These are phyloP conservation scores for Conringia planisiliqua DNA, from an alignment of 345 rosid species.

Conservation along the genomic window DNA sequence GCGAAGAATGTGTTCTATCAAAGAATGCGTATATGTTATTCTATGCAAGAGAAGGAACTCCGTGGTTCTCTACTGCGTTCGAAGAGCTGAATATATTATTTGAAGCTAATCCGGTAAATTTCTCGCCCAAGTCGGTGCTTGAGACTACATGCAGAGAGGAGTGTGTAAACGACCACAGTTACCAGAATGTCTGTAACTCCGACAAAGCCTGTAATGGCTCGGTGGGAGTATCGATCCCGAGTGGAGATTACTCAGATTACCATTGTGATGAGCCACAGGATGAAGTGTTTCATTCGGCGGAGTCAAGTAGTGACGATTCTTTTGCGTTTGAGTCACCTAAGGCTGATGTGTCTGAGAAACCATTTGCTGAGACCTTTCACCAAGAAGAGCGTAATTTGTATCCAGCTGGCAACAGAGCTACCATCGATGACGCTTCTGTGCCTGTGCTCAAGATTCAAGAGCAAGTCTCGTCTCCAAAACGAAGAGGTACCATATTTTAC, in stretches of 20 bases:
- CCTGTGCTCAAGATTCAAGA: constrained; percentile 5
- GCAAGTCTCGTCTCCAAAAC: constrained; percentile 22
- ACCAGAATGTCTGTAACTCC: neutral
- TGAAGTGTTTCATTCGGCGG: neutral
- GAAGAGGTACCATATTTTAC: constrained; percentile 25
- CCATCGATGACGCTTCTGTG: neutral
- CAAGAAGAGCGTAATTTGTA: neutral
- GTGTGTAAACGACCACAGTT: constrained; percentile 14
- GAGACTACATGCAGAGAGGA: constrained; percentile 39
- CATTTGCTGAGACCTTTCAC: constrained; percentile 2
- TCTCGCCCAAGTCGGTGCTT: constrained; percentile 77
- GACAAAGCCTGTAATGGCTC: constrained; percentile 23
- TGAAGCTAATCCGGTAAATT: constrained; percentile 26
- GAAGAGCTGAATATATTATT: constrained; percentile 37
- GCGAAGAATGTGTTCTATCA: constrained; percentile 55
- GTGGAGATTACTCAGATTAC: constrained; percentile 10
- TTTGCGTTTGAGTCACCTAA: constrained; percentile 17
- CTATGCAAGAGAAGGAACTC: constrained; percentile 68
- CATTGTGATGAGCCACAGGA: constrained; percentile 24
- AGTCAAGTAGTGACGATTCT: constrained; percentile 12
- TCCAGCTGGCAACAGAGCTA: neutral
- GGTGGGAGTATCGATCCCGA: neutral
- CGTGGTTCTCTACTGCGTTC: constrained; percentile 70
- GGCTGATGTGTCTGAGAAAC: constrained; percentile 24
- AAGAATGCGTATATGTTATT: constrained; percentile 75